Evolutionary conservation across 108 stramenopile species (phyloP), one percentile per base, ranked within the genome.

Genomic region (Cyclotella choctawhatcheeana): DNA sequence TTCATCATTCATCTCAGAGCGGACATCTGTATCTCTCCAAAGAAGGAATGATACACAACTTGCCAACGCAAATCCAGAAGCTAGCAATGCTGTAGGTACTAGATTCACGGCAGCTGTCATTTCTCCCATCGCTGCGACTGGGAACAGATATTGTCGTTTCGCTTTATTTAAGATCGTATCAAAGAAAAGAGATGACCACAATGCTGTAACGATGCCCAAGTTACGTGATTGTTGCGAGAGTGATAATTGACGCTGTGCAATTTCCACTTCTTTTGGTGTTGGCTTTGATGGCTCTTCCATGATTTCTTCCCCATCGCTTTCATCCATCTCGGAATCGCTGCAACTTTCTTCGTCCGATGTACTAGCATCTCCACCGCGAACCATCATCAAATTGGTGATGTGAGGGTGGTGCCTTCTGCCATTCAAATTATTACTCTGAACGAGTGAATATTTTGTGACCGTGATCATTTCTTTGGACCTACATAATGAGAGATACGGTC

Each of bases 131-230:
- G 32, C 27, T 47, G 32, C 1, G 0, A 24, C 2, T 12, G 67
- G 67, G 44, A 76, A 76, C 14, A 76, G 60, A 60, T 76, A 50
- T 32, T 1, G 5, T 1, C 74, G 66, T 47, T 76, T 76, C 13
- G 59, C 58, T 22, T 76, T 76, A 35, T 76, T 76, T 18, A 76
- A 44, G 14, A 76, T 34, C 1, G 67, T 33, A 37, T 76, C 74
- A 44, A 76, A 76, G 60, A 76, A 67, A 26, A 76, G 59, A 17
- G 74, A 76, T 3, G 74, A 59, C 74, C 74, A 76, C 4, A 76
- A 44, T 7, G 67, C 74, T 20, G 74, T 68, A 13, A 60, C 65
- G 43, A 76, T 76, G n/a, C 45, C 74, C 22, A 61, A 76, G 45
- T 76, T 76, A 13, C 74, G 22, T 25, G 74, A 67, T 62, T 68